phyloP scores from a whole-genome alignment of 768 basidiomycete species.

The Xerocomellus amylosporus region DNA sequence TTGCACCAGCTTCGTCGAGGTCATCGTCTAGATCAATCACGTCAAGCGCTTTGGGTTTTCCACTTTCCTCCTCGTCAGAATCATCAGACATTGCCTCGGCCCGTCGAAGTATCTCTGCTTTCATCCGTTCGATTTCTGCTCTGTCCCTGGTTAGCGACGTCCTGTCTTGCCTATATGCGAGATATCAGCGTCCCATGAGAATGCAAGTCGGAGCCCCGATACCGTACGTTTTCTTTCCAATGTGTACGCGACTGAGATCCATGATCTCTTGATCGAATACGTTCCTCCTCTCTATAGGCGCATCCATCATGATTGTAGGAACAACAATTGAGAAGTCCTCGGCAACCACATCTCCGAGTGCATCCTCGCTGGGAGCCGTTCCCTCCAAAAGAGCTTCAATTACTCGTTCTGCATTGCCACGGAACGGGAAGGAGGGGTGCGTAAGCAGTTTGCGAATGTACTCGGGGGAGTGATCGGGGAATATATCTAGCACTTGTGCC shows the following conservation, averaged over 20 bases:
- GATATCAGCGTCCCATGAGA: conserved; percentile 5
- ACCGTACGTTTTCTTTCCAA: conserved; percentile 65
- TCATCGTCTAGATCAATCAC: conserved; percentile 54
- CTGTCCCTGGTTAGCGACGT: conserved; percentile 51
- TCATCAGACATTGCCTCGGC: conserved; percentile 63
- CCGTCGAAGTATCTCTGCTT: conserved; percentile 76
- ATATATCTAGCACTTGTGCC: conserved; percentile 70
- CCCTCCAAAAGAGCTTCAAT: conserved; percentile 76
- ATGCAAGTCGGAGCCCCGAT: neutral
- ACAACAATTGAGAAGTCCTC: neutral
- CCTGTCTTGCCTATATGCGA: conserved; percentile 42
- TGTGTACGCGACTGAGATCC: conserved; percentile 54
- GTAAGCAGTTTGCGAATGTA: conserved; percentile 61
- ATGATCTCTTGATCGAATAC: conserved; percentile 73
- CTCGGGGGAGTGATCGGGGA: conserved; percentile 55
- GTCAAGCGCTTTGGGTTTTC: conserved; percentile 18
- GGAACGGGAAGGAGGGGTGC: conserved; percentile 46
- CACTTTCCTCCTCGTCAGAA: conserved; percentile 61
- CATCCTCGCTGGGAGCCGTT: conserved; percentile 47
- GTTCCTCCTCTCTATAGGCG: conserved; percentile 55
- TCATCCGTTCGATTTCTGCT: conserved; percentile 67
- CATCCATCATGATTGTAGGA: conserved; percentile 4
- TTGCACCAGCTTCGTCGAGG: conserved; percentile 41
- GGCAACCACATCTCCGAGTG: conserved; percentile 17
- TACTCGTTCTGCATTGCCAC: conserved; percentile 57